Evolutionary conservation across 2,329 filamentous ascomycete species (phyloP), one percentile per base, ranked within the genome.

Genomic region (Fusarium piperis): DNA sequence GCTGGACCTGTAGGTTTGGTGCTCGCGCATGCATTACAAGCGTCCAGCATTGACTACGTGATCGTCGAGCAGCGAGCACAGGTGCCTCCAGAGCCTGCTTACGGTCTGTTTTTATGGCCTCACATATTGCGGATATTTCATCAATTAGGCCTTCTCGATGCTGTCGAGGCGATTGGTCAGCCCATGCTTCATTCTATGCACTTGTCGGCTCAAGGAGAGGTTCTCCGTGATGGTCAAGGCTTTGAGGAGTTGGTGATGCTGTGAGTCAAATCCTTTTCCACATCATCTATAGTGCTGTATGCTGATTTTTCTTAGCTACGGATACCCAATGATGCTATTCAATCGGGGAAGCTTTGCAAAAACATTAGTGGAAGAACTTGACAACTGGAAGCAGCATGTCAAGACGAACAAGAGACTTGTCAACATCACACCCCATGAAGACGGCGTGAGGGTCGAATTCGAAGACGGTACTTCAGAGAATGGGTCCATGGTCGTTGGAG

Each of bases 11-110:
- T 53, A 0, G 67, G 67, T 2, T 38, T 70, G 44, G 57, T 63
- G 6, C 52, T 70, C 6, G 67, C 67, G 0, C 67, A 70, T 36
- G 67, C 67, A 18, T 20, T 70, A 0, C 30, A 70, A 11, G 67
- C 39, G 8, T 55, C 57, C 4, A 44, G 57, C 6, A 70, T 70
- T 16, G 56, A 70, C 28, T 70, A 44, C 8, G 57, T 67, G 0
- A 64, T 70, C 26, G 52, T 70, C 10, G 67, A 70, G 6, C 67
- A 70, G 32, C 59, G 67, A 53, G 26, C 67, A 0, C 67, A 70
- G 36, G 41, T 70, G 1, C 52, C 67, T 1, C 67, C 67, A 0
- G 67, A 70, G 0, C 67, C 67, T 7, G 56, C 67, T 59, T 70
- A 70, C 5, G 67, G 67, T 1, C 20, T 70, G 0, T 70, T 70